phyloP scores from a whole-genome alignment of 257 asterid genomes.

The Gentiana straminea region DNA sequence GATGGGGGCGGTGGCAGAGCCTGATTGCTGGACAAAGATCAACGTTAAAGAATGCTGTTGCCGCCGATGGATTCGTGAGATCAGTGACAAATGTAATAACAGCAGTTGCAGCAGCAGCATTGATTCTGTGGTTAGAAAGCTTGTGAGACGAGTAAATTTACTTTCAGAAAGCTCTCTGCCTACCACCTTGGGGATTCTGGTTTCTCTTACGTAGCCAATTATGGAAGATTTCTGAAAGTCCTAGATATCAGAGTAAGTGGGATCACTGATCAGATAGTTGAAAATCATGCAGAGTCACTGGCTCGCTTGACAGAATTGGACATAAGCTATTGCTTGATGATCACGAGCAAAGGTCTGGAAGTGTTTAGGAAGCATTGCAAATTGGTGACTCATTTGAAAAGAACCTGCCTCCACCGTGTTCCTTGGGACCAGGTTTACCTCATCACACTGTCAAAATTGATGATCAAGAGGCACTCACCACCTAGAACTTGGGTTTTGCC shows the following conservation, averaged over 20 bases:
- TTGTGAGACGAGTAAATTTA: conserved; percentile 14
- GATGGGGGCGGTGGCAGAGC: conserved; percentile 15
- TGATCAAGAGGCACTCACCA: conserved; percentile 7
- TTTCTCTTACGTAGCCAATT: conserved; percentile 11
- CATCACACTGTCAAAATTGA: background rate
- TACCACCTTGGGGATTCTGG: conserved; percentile 13
- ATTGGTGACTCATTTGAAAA: conserved; percentile 12
- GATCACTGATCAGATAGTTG: conserved; percentile 14
- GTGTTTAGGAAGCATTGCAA: conserved; percentile 15
- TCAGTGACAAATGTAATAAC: background rate
- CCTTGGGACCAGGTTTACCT: too few relatives aligned
- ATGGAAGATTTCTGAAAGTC: conserved; percentile 18
- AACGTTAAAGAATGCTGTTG: conserved; percentile 14
- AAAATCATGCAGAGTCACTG: conserved; percentile 10
- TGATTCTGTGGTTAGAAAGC: conserved; percentile 11
- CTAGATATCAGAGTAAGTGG: conserved; percentile 15
- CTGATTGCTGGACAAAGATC: conserved; percentile 16
- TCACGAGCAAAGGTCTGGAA: conserved; percentile 19
- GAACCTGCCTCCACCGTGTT: too few relatives aligned
- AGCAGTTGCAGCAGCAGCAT: conserved; percentile 1
- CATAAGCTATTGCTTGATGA: conserved; percentile 13
- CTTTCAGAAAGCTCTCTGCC: conserved; percentile 7
- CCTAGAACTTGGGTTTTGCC: conserved; percentile 7
- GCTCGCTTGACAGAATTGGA: conserved; percentile 11
- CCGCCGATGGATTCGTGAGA: background rate